Evolutionary conservation across 139 green algal genomes (phyloP), one percentile per base, ranked within the genome.

Genomic region (Chlorella sp.): DNA sequence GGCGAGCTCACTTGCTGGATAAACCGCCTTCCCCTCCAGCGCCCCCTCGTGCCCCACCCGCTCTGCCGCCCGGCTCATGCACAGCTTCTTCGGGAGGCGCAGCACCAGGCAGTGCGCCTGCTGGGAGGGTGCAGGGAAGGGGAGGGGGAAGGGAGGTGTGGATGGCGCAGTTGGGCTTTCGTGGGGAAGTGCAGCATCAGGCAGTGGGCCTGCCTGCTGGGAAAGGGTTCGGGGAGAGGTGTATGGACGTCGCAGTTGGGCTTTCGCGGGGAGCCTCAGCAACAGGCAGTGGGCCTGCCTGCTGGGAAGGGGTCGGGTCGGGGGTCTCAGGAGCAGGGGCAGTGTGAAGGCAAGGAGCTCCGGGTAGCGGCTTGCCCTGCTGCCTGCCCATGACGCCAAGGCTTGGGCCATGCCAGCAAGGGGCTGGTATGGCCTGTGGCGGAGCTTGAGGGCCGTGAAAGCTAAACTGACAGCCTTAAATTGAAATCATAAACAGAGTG

Each of bases 51-150:
- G 95, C 11, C 87, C 89, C 24, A 81, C 42, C 14, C 95, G 53
- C 0, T 15, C 80, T 3, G 88, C 84, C 19, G 93, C 95, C 42
- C 95, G 89, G 28, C 78, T 32, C 36, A 87, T 81, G 88, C 95
- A 97, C 34, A 91, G 11, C 83, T 89, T 78, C 3, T 40, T 15
- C 5, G 91, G 91, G 37, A 95, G 91, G 18, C 86, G 64, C 57
- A 97, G 91, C 57, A 96, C 73, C 39, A 97, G 60, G 34, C 85
- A 92, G 90, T 97, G 93, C 28, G 83, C 89, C 86, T 87, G 84
- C 32, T 84, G 57, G 28, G 14, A 85, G 22, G 37, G 80, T 2
- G 64, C 78, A 83, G 0, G 28, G 9, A 4, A 80, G 66, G 16
- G 32, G n/a, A 34, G 16, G 36, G 48, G 48, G 48, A 57, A 9